Base-by-base conservation (phyloP, 371 early-diverging fungal species). In the Syncephalastrum sp. region DNA sequence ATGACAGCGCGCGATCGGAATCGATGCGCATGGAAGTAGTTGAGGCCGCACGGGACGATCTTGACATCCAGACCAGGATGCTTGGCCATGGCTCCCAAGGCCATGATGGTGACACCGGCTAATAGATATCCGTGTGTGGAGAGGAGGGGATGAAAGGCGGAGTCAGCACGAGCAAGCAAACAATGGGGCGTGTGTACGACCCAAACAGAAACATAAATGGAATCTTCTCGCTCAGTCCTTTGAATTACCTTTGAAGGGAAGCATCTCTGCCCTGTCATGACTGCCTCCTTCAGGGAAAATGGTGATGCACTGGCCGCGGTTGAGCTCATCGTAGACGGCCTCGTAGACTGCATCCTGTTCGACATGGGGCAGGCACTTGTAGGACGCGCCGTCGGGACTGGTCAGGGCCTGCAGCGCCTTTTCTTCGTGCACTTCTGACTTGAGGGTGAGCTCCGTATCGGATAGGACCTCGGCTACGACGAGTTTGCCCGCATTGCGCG, bases 241-340 rank as follows among this genome's bases (percentile, higher is more conserved):
- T 10, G 10, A 10, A 43, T 48, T 59, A 83, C 83, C 83, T 82
- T 96, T 96, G 53, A 96, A 74, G n/a, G 97, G 97, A 55, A 96
- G 69, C 82, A 96, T 84, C 57, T 94, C 90, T 13, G 92, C 81
- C 38, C 95, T 90, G 64, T 96, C 97, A 70, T 96, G 97, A 57
- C 89, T 89, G 7, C 97, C 96, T 43, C 97, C 96, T 64, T 95
- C 97, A 3, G 97, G 97, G 68, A 96, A 96, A 56, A 96, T 96
- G 13, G 96, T 95, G 15, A 96, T 84, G 62, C 92, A 91, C 23
- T 85, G 84, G 23, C 92, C 91, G 23, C 72, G 69, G 59, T 86
- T 79, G 47, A 96, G 68, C 15, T 88, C 83, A 6, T 84, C 81
- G 59, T 86, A 84, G 14, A 96, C 97, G 7, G 79, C 67, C 25